A percentile compares a stretch with the other conserved stretches of the same genome.
Evolutionary conservation across 768 basidiomycete species (phyloP).

Genomic region (Tulasnella sp.): DNA sequence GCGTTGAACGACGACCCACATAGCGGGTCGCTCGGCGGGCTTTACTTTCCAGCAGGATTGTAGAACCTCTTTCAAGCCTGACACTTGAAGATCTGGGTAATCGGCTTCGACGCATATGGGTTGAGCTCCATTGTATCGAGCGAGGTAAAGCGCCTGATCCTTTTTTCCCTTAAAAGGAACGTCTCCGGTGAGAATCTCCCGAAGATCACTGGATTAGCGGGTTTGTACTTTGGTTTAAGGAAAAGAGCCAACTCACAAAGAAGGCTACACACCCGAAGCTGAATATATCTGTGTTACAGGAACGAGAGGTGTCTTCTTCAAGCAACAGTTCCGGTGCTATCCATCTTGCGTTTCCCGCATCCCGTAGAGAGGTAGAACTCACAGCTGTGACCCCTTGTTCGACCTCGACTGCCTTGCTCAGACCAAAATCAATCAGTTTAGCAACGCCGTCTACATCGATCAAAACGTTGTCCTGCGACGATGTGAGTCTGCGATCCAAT

Average conservation of each 20-base stretch:
- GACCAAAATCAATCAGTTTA: constrained; percentile 6
- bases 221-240: background rate
- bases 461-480: background rate
- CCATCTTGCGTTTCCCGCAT: background rate
- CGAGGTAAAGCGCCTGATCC: no score
- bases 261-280: background rate
- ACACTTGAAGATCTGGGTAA: no score
- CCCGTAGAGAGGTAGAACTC: background rate
- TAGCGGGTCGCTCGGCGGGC: no score
- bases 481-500: background rate
- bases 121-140: no score
- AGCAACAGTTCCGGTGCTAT: background rate
- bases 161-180: background rate
- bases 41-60: no score
- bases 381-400: background rate
- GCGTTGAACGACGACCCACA: no score
- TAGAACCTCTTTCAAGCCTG: no score
- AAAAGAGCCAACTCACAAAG: background rate
- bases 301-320: background rate
- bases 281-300: background rate
- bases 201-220: background rate
- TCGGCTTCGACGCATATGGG: no score
- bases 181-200: background rate
- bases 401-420: background rate
- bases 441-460: background rate